Conservation (phyloP, 2,329 filamentous ascomycete genomes). For the Hypoxylon sp. region DNA sequence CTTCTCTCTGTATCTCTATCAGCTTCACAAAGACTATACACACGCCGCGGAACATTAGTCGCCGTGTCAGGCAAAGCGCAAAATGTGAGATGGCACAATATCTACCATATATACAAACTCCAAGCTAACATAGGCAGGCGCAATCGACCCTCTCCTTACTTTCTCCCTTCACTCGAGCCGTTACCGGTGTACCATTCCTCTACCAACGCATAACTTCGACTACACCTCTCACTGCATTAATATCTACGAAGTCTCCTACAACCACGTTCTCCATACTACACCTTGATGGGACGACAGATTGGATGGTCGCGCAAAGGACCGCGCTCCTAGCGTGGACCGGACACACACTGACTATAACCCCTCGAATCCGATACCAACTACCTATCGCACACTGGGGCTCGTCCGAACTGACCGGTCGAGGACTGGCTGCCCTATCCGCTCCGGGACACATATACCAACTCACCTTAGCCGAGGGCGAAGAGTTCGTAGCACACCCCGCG, state of each 20-base stretch:
- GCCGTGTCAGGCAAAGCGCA: conserved; percentile 91
- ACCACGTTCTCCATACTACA: conserved; percentile 91
- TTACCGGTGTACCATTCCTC: conserved; percentile 91
- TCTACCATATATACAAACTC: neutral
- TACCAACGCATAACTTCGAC: conserved; percentile 93
- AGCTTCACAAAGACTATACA: conserved; percentile 93
- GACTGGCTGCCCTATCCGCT: conserved; percentile 85
- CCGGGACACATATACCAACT: conserved; percentile 93
- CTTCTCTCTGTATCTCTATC: conserved; percentile 94
- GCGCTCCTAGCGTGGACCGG: conserved; percentile 97
- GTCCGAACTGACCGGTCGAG: conserved; percentile 88
- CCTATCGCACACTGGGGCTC: conserved; percentile 92
- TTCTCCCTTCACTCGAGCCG: conserved; percentile 83
- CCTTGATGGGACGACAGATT: conserved; percentile 94
- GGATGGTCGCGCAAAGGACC: conserved; percentile 90
- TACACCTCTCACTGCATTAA: conserved; percentile 87
- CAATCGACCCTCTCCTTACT: conserved; percentile 91
- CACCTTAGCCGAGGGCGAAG: conserved; percentile 83
- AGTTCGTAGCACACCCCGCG: conserved; percentile 91
- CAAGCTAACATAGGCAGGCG: conserved; percentile 68
- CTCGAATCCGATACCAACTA: conserved; percentile 80
- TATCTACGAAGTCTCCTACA: conserved; percentile 87
- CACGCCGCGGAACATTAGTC: conserved; percentile 90
- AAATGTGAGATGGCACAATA: conserved; percentile 71
- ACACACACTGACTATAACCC: conserved; percentile 82